Conservation (phyloP, 495 filamentous ascomycete genomes). For the Penicillium arizonense region DNA sequence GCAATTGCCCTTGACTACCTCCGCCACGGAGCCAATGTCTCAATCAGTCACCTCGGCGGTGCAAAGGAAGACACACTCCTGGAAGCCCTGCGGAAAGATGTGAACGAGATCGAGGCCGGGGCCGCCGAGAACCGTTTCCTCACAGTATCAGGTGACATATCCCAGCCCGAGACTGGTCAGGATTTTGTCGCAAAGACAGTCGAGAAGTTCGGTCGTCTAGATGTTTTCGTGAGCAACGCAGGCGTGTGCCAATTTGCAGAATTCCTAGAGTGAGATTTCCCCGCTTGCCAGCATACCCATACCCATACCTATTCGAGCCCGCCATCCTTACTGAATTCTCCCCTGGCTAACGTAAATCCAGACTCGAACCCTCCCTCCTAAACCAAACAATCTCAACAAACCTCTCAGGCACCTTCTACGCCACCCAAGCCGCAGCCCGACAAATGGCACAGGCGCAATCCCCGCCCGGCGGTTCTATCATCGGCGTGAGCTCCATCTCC, state of each 20-base stretch:
- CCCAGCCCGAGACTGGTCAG: slow-evolving; percentile 59
- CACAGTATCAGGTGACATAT: slow-evolving; percentile 64
- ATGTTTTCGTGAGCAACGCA: slow-evolving; percentile 86
- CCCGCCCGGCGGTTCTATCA: slow-evolving; percentile 71
- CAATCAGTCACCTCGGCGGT: slow-evolving; percentile 68
- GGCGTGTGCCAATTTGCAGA: slow-evolving; percentile 82
- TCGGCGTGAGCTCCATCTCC: slow-evolving; percentile 78
- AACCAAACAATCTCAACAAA: slow-evolving; percentile 69
- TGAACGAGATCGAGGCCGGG: slow-evolving; percentile 39
- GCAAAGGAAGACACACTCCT: slow-evolving; percentile 52
- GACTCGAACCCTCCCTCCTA: slow-evolving; percentile 60
- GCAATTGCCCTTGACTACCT: slow-evolving; percentile 72
- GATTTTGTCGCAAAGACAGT: slow-evolving; percentile 58
- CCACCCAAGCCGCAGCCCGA: slow-evolving; percentile 75
- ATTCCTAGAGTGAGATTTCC: slow-evolving; percentile 60
- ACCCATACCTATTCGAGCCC: too few relatives aligned
- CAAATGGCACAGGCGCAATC: slow-evolving; percentile 67
- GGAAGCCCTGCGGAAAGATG: slow-evolving; percentile 51
- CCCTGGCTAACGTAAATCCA: slow-evolving; percentile 15
- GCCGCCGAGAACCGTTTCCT: slow-evolving; percentile 49
- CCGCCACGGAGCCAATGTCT: slow-evolving; percentile 65
- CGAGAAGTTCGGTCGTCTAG: slow-evolving; percentile 57
- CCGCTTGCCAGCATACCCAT: too few relatives aligned
- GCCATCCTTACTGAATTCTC: neutral
- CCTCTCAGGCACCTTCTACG: slow-evolving; percentile 83